A percentile compares a stretch with the other conserved stretches of the same genome.
These are phyloP conservation scores for Aspergillus fijiensis DNA, from an alignment of 2,329 filamentous ascomycete genomes.

Conservation along the genomic window DNA sequence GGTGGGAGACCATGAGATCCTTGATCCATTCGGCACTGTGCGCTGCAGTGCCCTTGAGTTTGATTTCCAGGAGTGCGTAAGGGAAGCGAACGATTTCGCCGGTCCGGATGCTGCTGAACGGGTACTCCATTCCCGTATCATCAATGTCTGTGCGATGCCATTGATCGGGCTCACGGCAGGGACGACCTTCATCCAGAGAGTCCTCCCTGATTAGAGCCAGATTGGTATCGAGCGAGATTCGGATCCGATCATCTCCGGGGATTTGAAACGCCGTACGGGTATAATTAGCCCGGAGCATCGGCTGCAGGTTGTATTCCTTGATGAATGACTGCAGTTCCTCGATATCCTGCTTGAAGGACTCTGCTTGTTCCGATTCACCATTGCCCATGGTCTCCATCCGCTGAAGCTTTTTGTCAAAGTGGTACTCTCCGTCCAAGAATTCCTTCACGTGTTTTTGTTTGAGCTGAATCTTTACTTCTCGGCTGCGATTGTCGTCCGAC, in stretches of 20 bases:
- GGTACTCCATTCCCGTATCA: constrained; percentile 75
- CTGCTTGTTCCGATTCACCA: constrained; percentile 63
- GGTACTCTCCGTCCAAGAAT: constrained; percentile 83
- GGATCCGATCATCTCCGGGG: constrained; percentile 82
- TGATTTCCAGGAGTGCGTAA: constrained; percentile 88
- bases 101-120: constrained; percentile 82
- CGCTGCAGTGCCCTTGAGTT: constrained; percentile 58
- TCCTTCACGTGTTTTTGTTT: constrained; percentile 92
- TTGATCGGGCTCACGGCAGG: constrained; percentile 80
- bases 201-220: constrained; percentile 80
- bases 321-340: constrained; percentile 78
- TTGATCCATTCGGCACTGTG: constrained; percentile 83
- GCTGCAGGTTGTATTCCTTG: constrained; percentile 72
- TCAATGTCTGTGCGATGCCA: constrained; percentile 96
- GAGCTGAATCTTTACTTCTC: constrained; percentile 76
- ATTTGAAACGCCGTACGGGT: constrained; percentile 95
- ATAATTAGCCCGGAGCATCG: constrained; percentile 88
- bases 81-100: constrained; percentile 91
- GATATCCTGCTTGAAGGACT: constrained; percentile 69
- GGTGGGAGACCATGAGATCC: constrained; percentile 87
- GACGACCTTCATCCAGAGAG: constrained; percentile 74
- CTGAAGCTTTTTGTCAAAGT: constrained; percentile 84
- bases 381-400: constrained; percentile 79
- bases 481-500: constrained; percentile 70
- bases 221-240: constrained; percentile 90